Base-by-base conservation (phyloP, 768 basidiomycete genomes). In the Pleurotus platypus region DNA sequence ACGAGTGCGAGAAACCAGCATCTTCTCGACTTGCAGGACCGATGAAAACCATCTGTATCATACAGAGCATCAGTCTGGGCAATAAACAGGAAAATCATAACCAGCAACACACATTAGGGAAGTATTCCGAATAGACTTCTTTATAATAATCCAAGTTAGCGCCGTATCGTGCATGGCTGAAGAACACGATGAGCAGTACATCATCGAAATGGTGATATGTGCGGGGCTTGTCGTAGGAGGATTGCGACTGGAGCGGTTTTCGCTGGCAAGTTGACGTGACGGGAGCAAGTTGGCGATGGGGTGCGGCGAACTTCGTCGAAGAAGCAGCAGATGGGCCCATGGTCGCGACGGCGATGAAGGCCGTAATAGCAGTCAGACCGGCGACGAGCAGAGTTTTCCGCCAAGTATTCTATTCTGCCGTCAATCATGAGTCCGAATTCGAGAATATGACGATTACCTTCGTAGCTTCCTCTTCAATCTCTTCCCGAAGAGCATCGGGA, bases 121-220 rank as follows among this genome's bases (percentile, higher is more conserved):
- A 82, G 67, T 72, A 79, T 53, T 73, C 70, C 7, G 71, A 65
- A 51, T 81, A 81, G 3, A 78, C 75, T 62, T 77, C 74, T 57
- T 64, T 70, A 57, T 81, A 76, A 57, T 66, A 75, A 57, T 81
- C 79, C 22, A 80, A 58, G 57, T 81, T 79, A 30, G 65, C 66
- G 60, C 78, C 69, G 53, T 81, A 81, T 46, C 79, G 65, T 20
- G 75, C 63, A 56, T 81, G 79, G 48, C 78, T 80, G 57, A 81
- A 81, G 66, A 81, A 81, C 7, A 80, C 77, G 47, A 81, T 62
- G 35, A 81, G 63, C 9, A 81, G 64, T 12, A 81, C 59, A 46
- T 78, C 64, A 57, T 71, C 70, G 59, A 81, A 81, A 8, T 64
- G 63, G 30, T 68, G 66, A 43, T 60, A 60, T 50, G n/a, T 46